Evolutionary conservation across 2,329 filamentous ascomycete species (phyloP).

Genomic region (Didymellaceae sp.): DNA sequence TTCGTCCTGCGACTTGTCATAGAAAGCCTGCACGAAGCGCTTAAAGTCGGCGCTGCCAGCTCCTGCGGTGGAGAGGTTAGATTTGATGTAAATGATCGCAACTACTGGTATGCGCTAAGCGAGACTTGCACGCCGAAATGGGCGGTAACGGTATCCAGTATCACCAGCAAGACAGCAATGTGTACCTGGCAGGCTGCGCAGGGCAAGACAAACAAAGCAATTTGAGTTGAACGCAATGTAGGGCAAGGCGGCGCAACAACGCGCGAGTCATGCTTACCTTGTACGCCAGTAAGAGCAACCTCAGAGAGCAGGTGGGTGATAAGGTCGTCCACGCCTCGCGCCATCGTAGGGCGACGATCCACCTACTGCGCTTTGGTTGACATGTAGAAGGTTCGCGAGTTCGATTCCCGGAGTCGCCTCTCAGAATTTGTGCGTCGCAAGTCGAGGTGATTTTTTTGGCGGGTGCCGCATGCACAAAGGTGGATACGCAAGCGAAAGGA

Average conservation of each 20-base stretch:
- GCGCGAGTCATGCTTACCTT: conserved; percentile 57
- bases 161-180: too few species aligned
- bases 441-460: conserved; percentile 7
- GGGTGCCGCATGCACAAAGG: conserved; percentile 13
- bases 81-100: background rate
- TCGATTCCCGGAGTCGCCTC: conserved; percentile 9
- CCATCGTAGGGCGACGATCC: conserved; percentile 34
- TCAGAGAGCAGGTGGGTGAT: conserved; percentile 65
- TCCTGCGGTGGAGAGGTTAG: conserved; percentile 35
- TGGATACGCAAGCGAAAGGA: conserved; percentile 17
- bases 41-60: conserved; percentile 51
- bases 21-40: conserved; percentile 48
- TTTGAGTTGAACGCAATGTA: background rate
- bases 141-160: background rate
- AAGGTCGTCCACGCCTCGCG: conserved; percentile 60
- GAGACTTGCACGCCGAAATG: conserved; percentile 21
- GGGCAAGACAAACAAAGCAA: background rate
- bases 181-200: background rate
- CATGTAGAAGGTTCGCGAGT: conserved; percentile 12
- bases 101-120: conserved; percentile 3
- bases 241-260: background rate
- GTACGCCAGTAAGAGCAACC: conserved; percentile 64
- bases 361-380: background rate
- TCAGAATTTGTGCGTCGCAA: background rate
- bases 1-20: conserved; percentile 29